Evolutionary conservation across 1,139 yeast genomes (phyloP).

Genomic region (Suhomyces kunorum): DNA sequence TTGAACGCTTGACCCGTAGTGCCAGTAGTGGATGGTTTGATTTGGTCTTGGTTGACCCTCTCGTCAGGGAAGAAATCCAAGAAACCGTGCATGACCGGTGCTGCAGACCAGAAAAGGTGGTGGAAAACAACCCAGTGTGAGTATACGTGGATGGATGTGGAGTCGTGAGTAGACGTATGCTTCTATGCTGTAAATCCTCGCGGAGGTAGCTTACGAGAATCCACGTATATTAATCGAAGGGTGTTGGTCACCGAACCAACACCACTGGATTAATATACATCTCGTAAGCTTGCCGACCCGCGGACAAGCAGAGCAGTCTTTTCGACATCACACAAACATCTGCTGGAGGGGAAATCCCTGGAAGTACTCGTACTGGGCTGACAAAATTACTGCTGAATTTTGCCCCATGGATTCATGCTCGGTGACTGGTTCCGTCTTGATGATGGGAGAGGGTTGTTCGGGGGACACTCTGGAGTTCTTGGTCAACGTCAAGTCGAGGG

Average conservation of each 20-base stretch:
- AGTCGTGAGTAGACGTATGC: slow-evolving; percentile 24
- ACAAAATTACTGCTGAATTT: slow-evolving; percentile 55
- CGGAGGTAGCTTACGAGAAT: slow-evolving; percentile 8
- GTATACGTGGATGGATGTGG: slow-evolving; percentile 7
- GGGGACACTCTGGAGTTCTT: slow-evolving; percentile 12
- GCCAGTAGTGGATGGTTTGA: slow-evolving; percentile 8
- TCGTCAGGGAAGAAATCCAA: slow-evolving; percentile 19
- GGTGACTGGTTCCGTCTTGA: slow-evolving; percentile 11
- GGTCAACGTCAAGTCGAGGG: slow-evolving; percentile 41
- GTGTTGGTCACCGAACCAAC: slow-evolving; percentile 19
- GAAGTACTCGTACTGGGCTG: slow-evolving; percentile 8
- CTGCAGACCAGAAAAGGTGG: slow-evolving; percentile 38
- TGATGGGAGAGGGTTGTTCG: slow-evolving; percentile 15
- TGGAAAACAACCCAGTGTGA: slow-evolving; percentile 6
- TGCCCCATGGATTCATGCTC: slow-evolving; percentile 47
- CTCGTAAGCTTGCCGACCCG: slow-evolving; percentile 9
- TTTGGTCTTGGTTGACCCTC: slow-evolving; percentile 2
- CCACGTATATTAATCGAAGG: slow-evolving; percentile 32
- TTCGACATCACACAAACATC: slow-evolving; percentile 2
- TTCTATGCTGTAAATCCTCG: slow-evolving; percentile 40
- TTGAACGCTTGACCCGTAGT: slow-evolving; percentile 4
- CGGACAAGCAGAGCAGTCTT: slow-evolving; percentile 42
- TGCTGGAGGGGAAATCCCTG: slow-evolving; percentile 4
- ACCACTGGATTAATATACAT: slow-evolving; percentile 28
- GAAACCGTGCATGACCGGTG: slow-evolving; percentile 41